Conservation (phyloP, 192 early-diverging fungal genomes). For the Radiomyces spectabilis region DNA sequence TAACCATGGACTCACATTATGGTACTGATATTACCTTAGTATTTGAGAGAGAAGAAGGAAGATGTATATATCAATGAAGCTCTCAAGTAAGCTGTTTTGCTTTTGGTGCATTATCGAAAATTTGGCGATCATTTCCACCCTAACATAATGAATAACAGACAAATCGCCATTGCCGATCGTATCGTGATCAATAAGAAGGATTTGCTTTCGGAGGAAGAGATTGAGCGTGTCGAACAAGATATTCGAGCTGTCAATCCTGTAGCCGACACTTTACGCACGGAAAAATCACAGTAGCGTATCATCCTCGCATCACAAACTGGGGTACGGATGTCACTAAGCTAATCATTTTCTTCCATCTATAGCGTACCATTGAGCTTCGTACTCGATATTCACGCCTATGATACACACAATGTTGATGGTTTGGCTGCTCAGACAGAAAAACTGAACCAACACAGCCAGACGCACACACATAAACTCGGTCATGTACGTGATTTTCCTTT, state of each 20-base stretch:
- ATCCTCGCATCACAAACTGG: too few relatives aligned
- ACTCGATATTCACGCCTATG: slow-evolving; percentile 56
- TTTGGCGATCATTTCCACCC: background rate
- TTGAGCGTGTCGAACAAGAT: slow-evolving; percentile 25
- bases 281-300: slow-evolving; percentile 34
- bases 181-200: slow-evolving; percentile 68
- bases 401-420: slow-evolving; percentile 19
- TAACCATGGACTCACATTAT: background rate
- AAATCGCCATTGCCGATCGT: slow-evolving; percentile 65
- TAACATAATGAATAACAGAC: slow-evolving; percentile 25
- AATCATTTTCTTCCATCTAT: background rate
- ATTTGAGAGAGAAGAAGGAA: slow-evolving; percentile 40
- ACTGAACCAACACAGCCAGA: slow-evolving; percentile 6
- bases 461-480: slow-evolving; percentile 16
- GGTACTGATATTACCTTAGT: slow-evolving; percentile 10
- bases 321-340: too few relatives aligned
- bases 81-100: slow-evolving; percentile 33
- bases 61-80: slow-evolving; percentile 54
- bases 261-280: slow-evolving; percentile 34
- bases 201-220: slow-evolving; percentile 31
- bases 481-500: slow-evolving; percentile 8
- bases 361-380: slow-evolving; percentile 51
- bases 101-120: background rate
- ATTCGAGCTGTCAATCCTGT: slow-evolving; percentile 43
- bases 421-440: slow-evolving; percentile 14